Evolutionary conservation across 1,284 basidiomycete species (phyloP), one percentile per base, ranked within the genome.

Genomic region (Boletellus deceptivus): DNA sequence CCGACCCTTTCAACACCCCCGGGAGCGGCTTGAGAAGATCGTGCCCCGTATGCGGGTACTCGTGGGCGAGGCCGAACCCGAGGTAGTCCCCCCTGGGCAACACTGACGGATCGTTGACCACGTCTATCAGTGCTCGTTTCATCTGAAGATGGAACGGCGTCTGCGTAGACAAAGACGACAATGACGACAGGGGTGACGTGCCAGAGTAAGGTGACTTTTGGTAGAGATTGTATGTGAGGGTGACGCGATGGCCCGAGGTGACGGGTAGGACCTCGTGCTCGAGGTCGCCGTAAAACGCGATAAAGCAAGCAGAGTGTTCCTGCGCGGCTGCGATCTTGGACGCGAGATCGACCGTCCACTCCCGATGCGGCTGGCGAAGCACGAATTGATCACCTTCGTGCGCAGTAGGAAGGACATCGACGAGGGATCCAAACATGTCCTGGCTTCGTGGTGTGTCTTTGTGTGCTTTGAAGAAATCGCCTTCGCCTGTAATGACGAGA

Each of bases 231-330:
- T 72, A 76, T 0, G 74, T 72, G 43, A 79, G 56, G 2, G 73
- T 76, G 27, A 78, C 56, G 1, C 73, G 70, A 49, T 68, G 63
- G 1, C 77, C 75, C 13, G 65, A 62, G 2, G 48, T 62, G 39
- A 80, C 71, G 0, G 63, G 63, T 4, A 61, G 50, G 22, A 78
- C 69, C 52, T 76, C 69, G 53, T 77, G 72, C 41, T 73, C 68
- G 40, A 73, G 62, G 52, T 78, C 73, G 35, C 65, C 61, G 53
- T 59, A 71, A 45, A 72, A 74, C 2, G 73, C 69, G 34, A 67
- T 52, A 49, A 67, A 72, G 33, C 57, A 62, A 34, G 67, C 45
- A 2, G 56, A 55, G n/a, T 46, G 48, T 5, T 47, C 34, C 14
- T 34, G 29, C 34, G 50, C 31, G 0, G 18, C 2, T 3, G 49